Percentiles rank a stretch among this genome's conserved stretches.
Evolutionary conservation across 768 basidiomycete species (phyloP).

Genomic region (Agrocybe pediades): DNA sequence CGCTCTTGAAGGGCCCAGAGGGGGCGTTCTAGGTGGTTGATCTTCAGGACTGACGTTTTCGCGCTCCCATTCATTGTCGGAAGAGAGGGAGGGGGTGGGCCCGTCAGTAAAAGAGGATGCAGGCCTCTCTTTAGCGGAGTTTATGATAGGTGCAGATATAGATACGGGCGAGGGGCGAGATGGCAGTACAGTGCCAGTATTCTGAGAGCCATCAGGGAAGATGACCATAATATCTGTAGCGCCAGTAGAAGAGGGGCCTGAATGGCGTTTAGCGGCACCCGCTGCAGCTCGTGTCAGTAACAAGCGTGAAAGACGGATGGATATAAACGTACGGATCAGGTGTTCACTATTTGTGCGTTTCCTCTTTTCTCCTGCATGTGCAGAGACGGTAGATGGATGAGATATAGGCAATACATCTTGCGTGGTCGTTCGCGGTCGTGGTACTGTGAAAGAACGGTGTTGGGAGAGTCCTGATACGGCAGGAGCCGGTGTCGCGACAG

Average conservation of each 20-base stretch:
- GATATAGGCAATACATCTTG: neutral
- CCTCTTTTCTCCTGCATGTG: slow-evolving; percentile 30
- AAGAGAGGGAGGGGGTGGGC: slow-evolving; percentile 73
- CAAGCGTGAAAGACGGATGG: neutral
- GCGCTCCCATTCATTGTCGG: slow-evolving; percentile 60
- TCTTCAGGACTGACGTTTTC: slow-evolving; percentile 55
- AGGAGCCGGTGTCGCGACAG: neutral
- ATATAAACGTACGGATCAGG: slow-evolving; percentile 33
- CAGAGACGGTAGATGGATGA: neutral
- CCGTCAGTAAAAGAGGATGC: slow-evolving; percentile 31
- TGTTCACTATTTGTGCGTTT: slow-evolving; percentile 34
- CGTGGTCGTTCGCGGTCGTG: neutral
- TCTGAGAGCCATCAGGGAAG: slow-evolving; percentile 12
- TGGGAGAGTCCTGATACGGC: slow-evolving; percentile 3
- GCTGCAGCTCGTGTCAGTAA: slow-evolving; percentile 12
- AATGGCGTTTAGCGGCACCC: slow-evolving; percentile 39
- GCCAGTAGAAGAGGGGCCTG: slow-evolving; percentile 27
- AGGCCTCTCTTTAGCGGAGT: slow-evolving; percentile 16
- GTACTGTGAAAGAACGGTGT: neutral
- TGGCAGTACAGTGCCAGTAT: slow-evolving; percentile 9
- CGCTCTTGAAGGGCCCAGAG: slow-evolving; percentile 23
- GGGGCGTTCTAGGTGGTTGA: slow-evolving; percentile 55
- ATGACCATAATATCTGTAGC: slow-evolving; percentile 17
- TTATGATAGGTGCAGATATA: slow-evolving; percentile 6
- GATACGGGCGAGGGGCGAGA: slow-evolving; percentile 19